phyloP scores from a whole-genome alignment of 352 stramenopile species.

The Globisporangium spinosum region DNA sequence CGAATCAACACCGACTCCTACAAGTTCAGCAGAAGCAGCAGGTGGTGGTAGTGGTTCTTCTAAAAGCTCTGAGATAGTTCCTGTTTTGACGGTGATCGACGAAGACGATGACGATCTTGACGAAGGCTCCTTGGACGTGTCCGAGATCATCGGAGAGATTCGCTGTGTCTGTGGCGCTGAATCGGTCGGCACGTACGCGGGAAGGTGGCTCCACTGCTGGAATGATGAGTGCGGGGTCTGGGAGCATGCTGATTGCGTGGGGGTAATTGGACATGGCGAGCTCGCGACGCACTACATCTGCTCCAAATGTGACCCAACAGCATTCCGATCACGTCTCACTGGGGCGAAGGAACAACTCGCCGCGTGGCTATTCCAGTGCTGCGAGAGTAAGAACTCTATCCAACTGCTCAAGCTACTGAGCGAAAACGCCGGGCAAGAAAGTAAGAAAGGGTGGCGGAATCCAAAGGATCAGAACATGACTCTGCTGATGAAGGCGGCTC shows the following conservation, averaged over 20 bases:
- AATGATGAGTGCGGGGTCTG: slow-evolving; percentile 56
- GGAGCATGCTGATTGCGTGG: slow-evolving; percentile 75
- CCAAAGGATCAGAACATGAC: slow-evolving; percentile 29
- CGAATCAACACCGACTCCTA: background rate
- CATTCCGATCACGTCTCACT: slow-evolving; percentile 29
- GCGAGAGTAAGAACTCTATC: slow-evolving; percentile 46
- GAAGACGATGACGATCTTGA: slow-evolving; percentile 44
- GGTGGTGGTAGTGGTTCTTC: background rate
- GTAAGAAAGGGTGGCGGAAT: slow-evolving; percentile 32
- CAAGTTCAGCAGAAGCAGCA: background rate
- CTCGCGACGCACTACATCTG: slow-evolving; percentile 36
- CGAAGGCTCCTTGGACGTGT: background rate
- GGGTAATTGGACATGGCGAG: slow-evolving; percentile 31
- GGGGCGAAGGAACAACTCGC: slow-evolving; percentile 29
- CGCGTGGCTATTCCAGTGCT: slow-evolving; percentile 70
- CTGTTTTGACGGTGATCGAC: slow-evolving; percentile 17
- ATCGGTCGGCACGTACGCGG: slow-evolving; percentile 45
- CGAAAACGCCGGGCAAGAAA: slow-evolving; percentile 20
- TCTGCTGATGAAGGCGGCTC: slow-evolving; percentile 50
- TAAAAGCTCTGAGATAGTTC: background rate
- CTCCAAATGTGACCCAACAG: slow-evolving; percentile 38
- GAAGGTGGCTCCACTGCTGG: slow-evolving; percentile 68
- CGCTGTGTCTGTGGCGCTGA: slow-evolving; percentile 51
- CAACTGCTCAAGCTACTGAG: slow-evolving; percentile 50
- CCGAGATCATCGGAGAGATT: slow-evolving; percentile 42